Base-by-base conservation (phyloP, 352 stramenopile species). In the Pythium utonaiense region DNA sequence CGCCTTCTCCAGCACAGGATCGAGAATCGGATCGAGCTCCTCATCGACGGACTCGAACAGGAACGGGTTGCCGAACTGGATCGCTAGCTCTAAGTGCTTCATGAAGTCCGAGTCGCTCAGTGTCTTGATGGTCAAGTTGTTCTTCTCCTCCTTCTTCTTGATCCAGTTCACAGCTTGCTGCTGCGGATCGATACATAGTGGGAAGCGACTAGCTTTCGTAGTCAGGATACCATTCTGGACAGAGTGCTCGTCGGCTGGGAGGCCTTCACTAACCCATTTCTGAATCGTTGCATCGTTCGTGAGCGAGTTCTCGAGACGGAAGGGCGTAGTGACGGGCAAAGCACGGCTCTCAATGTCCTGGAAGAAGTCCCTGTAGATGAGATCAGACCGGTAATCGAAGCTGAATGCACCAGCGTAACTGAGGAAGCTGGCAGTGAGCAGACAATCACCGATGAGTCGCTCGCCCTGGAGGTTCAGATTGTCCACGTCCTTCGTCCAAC, bases 141-240 rank as follows among this genome's bases (percentile, higher is more conserved):
- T 89, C 59, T 94, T 91, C 63, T 96, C 89, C 72, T 97, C 96
- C 16, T 92, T 97, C 60, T 95, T 93, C 73, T 98, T 98, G 74
- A 98, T 98, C 95, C 95, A 98, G 22, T 77, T 93, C 34, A 98
- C 93, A 8, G 95, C 95, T 61, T 98, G 95, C 67, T 98, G 93
- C 60, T 98, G 95, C 17, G 95, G 94, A 53, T 98, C 95, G 50
- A 98, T 98, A 58, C 95, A 98, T 36, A 98, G 65, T 17, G 95
- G 95, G 67, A 98, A 98, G 9, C 95, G 89, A 61, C 85, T 96
- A 2, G 88, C 84, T 41, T 96, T 96, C 0, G 91, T 98, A 0
- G 95, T 98, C 22, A 98, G 60, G 49, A 98, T 98, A 49, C 93
- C 95, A 61, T 98, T 98, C 59, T 98, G 91, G 6, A 98, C 86